Conservation (phyloP, 2,329 filamentous ascomycete species). For the Trichothecium roseum region DNA sequence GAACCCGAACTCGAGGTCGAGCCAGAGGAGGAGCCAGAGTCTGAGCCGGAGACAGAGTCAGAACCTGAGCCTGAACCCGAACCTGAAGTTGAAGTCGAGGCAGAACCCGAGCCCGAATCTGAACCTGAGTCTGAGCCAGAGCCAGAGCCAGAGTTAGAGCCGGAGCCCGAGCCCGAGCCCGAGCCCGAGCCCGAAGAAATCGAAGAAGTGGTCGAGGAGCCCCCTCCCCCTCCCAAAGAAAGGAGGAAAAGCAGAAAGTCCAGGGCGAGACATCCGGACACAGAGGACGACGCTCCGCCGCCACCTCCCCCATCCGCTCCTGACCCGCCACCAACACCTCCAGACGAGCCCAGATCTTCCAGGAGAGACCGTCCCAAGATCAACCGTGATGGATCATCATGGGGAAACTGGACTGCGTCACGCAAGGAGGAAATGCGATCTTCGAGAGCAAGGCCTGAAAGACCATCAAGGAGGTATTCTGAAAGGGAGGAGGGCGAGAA, state of each 20-base stretch:
- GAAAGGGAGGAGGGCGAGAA: constrained; percentile 59
- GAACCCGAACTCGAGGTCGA: constrained; percentile 1
- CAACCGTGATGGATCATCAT: constrained; percentile 59
- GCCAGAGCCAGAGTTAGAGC: not conserved
- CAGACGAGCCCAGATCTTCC: constrained; percentile 45
- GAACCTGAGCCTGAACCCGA: not conserved
- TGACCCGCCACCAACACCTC: constrained; percentile 37
- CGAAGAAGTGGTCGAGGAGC: constrained; percentile 13
- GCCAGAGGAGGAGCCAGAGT: constrained; percentile 1
- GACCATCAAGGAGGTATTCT: constrained; percentile 38
- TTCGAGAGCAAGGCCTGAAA: constrained; percentile 58
- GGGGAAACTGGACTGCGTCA: constrained; percentile 62
- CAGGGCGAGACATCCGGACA: no score
- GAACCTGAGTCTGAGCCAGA: constrained; percentile 2
- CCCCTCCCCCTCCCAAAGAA: constrained; percentile 11
- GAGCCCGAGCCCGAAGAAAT: no score
- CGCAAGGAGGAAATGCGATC: constrained; percentile 32
- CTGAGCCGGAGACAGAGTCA: constrained; percentile 11
- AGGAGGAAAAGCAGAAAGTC: no score
- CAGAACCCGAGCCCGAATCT: not conserved
- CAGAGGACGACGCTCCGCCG: constrained; percentile 12
- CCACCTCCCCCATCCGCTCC: constrained; percentile 36
- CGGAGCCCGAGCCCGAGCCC: constrained; percentile 15
- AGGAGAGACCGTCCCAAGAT: constrained; percentile 72
- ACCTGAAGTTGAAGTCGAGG: not conserved